Evolutionary conservation across 2,329 filamentous ascomycete genomes (phyloP), one percentile per base, ranked within the genome.

Genomic region (Arthrinium puccinioides): DNA sequence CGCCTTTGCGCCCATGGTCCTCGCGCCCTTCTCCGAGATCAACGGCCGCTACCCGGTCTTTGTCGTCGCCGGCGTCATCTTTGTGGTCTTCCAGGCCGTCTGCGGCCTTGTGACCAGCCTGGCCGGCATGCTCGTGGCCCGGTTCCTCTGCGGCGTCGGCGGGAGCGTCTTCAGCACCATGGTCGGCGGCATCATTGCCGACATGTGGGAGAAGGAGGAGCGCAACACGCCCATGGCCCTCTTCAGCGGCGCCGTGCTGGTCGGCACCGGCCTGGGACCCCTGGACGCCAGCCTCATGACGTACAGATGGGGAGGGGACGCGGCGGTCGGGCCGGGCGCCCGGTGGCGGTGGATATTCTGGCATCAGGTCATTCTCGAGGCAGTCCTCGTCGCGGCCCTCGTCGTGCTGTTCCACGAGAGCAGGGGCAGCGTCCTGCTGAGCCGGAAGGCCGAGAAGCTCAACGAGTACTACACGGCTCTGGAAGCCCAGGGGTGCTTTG

Each of bases 181-280:
- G 72, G 83, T 94, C 0, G 89, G 89, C n/a, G 89, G 89, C 4
- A 84, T 96, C 4, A 82, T 96, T 27, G 83, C 84, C 35, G 89
- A 96, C 53, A 75, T 95, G 41, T 95, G 88, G 63, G 76, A 82
- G 32, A 78, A 85, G 9, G 66, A 84, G 41, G 80, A 85, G 30
- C 72, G 90, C 23, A 95, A 96, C 50, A 87, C 83, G 0, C 85
- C 89, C 0, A 95, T 96, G 90, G 82, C 87, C 0, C 56, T 94
- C 0, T 96, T 94, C 57, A 84, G 83, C n/a, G 86, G 83, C 1
- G 69, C 71, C 4, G 88, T 87, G 0, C 64, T 96, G 0, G 70
- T 83, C 9, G 90, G 87, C 1, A 94, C 87, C 0, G 87, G 87
- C 0, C 63, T 83, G 1, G 89, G 88, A 0, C 88, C 88, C 0